phyloP scores from a whole-genome alignment of 2,329 filamentous ascomycete species.

The Myriosclerotinia duriaeana region DNA sequence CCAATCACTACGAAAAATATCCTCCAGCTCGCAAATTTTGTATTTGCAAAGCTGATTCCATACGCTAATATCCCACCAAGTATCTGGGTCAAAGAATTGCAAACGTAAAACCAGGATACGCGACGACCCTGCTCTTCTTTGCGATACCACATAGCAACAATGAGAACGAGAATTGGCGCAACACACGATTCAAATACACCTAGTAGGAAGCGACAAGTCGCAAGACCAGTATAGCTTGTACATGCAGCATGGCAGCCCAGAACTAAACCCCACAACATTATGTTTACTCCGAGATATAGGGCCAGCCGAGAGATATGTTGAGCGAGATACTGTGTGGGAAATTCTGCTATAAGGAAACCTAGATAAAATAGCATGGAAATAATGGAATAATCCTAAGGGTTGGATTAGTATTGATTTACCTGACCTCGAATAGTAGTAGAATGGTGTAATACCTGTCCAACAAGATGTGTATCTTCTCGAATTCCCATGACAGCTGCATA shows the following conservation, averaged over 20 bases:
- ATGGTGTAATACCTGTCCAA: slow-evolving; percentile 47
- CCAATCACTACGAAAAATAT: slow-evolving; percentile 23
- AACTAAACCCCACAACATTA: neutral
- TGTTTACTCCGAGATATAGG: slow-evolving; percentile 39
- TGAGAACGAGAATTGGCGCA: slow-evolving; percentile 53
- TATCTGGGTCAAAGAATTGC: slow-evolving; percentile 33
- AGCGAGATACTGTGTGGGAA: slow-evolving; percentile 34
- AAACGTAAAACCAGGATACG: neutral
- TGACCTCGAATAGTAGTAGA: slow-evolving; percentile 12
- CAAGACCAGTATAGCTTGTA: slow-evolving; percentile 44
- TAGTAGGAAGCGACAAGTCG: slow-evolving; percentile 50
- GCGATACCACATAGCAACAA: slow-evolving; percentile 55
- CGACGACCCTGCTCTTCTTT: slow-evolving; percentile 55
- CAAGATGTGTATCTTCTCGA: slow-evolving; percentile 29
- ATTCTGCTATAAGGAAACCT: slow-evolving; percentile 32
- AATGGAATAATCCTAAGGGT: neutral
- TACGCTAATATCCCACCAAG: slow-evolving; percentile 3
- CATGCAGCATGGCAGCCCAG: neutral
- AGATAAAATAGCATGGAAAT: neutral
- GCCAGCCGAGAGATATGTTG: slow-evolving; percentile 42
- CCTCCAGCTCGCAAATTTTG: slow-evolving; percentile 21
- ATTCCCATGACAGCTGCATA: slow-evolving; percentile 37
- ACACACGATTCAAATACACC: slow-evolving; percentile 55
- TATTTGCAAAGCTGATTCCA: slow-evolving; percentile 21
- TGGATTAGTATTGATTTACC: neutral